Base-by-base conservation (phyloP, 2,329 filamentous ascomycete genomes). In the Elsinoe australis region DNA sequence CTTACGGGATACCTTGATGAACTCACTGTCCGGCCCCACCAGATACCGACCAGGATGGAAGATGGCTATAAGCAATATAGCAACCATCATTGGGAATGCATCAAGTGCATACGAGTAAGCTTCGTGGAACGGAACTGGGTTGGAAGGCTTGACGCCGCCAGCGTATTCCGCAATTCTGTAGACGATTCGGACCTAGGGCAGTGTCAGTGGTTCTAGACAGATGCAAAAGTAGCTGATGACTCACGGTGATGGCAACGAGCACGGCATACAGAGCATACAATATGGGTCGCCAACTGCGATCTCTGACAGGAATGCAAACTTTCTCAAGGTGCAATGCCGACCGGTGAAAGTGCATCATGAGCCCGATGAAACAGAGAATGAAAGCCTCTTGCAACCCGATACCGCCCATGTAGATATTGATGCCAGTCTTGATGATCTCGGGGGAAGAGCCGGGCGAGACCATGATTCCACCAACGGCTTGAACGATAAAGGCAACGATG, bases 121-220 rank as follows among this genome's bases (percentile, higher is more conserved):
- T 54, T 79, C 75, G 51, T 76, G 64, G 33, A 60, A 67, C 0
- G 72, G 68, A 14, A 76, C 60, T 0, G 65, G 62, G 56, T 74
- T 75, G 15, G 61, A 54, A 4, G 58, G 55, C 32, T 62, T 60
- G 18, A 71, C 56, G 8, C 73, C 74, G 4, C 65, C 63, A 0
- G 69, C 66, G 55, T 74, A 82, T 59, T 82, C 76, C 44, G 68
- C 60, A 1, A 83, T 66, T 22, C 78, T 75, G 61, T 73, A 83
- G 53, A 79, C 71, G 57, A 82, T 79, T 26, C 78, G 73, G 22
- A 12, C 12, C 26, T 29, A 12, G 6, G 6, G 26, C 6, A 29
- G 12, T 6, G 26, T 29, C 12, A 29, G 26, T 12, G 12, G 26
- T 6, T 29, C 26, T 7, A 29, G 7, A 29, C 12, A 12, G 26